These are phyloP conservation scores for Dactylellina haptotyla DNA, from an alignment of 2,329 filamentous ascomycete species.

Conservation along the genomic window DNA sequence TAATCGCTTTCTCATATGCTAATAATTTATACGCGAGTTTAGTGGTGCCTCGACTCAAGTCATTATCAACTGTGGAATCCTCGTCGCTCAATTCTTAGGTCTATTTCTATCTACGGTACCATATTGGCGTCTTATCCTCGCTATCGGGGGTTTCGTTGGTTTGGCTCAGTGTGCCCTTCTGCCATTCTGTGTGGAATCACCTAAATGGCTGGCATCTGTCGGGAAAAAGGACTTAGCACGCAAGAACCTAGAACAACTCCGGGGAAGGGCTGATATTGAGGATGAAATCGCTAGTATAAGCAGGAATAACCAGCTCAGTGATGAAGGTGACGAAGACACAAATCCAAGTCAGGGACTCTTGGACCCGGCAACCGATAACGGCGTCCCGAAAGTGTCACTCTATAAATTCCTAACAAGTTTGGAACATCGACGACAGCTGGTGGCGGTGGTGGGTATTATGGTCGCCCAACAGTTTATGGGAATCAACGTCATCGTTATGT, in stretches of 20 bases:
- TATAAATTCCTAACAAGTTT: constrained; percentile 74
- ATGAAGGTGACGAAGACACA: constrained; percentile 39
- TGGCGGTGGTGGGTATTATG: constrained; percentile 91
- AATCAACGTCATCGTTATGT: constrained; percentile 98
- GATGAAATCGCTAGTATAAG: constrained; percentile 75
- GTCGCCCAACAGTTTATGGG: constrained; percentile 90
- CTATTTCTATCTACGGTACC: constrained; percentile 78
- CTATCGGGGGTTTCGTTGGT: constrained; percentile 75
- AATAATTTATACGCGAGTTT: neutral
- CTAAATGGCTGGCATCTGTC: constrained; percentile 81
- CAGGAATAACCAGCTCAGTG: constrained; percentile 58
- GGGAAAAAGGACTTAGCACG: constrained; percentile 71
- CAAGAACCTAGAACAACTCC: constrained; percentile 76
- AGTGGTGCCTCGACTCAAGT: constrained; percentile 82
- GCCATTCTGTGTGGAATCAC: constrained; percentile 84
- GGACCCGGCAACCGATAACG: constrained; percentile 59
- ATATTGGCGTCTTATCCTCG: constrained; percentile 86
- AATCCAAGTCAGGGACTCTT: constrained; percentile 72
- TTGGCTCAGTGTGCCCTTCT: constrained; percentile 75
- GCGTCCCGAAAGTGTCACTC: constrained; percentile 67
- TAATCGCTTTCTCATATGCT: neutral
- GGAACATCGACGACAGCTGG: constrained; percentile 75
- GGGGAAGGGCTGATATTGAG: constrained; percentile 76
- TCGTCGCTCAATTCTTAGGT: constrained; percentile 82
- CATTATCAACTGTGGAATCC: constrained; percentile 90